Percentiles rank a stretch among this genome's conserved stretches.
Evolutionary conservation across 2,329 filamentous ascomycete species (phyloP).

Genomic region (Nannizziopsis arthrosporioides): DNA sequence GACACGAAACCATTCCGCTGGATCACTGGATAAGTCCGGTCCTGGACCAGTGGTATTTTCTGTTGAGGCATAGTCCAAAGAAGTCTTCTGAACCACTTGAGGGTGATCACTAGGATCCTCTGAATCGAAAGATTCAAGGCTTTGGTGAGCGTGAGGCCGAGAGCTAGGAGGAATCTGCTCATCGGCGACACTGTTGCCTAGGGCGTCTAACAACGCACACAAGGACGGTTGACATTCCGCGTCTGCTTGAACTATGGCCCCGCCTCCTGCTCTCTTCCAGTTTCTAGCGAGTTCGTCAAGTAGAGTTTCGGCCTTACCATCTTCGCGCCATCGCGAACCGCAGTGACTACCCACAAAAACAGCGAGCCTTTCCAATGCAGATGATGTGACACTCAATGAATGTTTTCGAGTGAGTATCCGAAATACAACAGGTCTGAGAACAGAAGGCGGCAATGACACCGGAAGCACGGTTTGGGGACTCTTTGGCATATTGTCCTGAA

Average conservation of each 20-base stretch:
- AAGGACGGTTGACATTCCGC: constrained; percentile 46
- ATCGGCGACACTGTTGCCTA: constrained; percentile 84
- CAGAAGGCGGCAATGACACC: constrained; percentile 77
- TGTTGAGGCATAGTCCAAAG: background rate
- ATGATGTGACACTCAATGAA: constrained; percentile 79
- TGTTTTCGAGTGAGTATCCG: constrained; percentile 96
- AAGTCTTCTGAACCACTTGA: background rate
- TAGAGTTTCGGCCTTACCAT: constrained; percentile 82
- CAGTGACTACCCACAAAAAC: constrained; percentile 87
- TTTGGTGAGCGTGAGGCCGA: background rate
- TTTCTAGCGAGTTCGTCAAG: constrained; percentile 80
- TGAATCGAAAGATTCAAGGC: background rate
- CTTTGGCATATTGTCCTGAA: background rate
- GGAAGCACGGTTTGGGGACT: constrained; percentile 56
- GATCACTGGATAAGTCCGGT: constrained; percentile 33
- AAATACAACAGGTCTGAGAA: constrained; percentile 80
- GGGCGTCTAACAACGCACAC: constrained; percentile 66
- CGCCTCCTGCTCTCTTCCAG: constrained; percentile 84
- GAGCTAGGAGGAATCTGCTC: constrained; percentile 41
- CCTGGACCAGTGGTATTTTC: background rate
- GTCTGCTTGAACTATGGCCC: constrained; percentile 78
- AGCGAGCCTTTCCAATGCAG: constrained; percentile 72
- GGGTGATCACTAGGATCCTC: background rate
- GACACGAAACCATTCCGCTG: constrained; percentile 72
- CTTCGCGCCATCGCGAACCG: constrained; percentile 91